Conservation (phyloP, 495 filamentous ascomycete genomes). For the Cairneyella variabilis region DNA sequence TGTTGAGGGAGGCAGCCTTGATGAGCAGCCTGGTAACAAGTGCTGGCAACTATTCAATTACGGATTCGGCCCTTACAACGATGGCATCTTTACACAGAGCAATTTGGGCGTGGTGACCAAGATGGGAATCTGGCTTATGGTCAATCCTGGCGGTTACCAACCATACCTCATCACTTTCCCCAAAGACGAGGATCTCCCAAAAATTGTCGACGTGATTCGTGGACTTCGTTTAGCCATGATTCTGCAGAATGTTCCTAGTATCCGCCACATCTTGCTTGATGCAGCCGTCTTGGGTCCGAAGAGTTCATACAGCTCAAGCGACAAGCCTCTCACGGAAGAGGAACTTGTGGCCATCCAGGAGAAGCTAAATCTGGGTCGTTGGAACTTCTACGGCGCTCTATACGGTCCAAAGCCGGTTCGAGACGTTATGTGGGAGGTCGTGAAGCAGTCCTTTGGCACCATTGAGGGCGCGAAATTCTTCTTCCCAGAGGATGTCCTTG, state of each 20-base stretch:
- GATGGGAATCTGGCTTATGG: constrained; percentile 55
- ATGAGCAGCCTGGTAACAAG: constrained; percentile 30
- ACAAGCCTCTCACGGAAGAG: constrained; percentile 35
- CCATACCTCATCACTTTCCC: constrained; percentile 50
- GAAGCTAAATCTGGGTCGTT: constrained; percentile 38
- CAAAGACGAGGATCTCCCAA: constrained; percentile 45
- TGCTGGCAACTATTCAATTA: constrained; percentile 51
- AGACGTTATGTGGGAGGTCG: constrained; percentile 36
- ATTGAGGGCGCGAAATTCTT: constrained; percentile 43
- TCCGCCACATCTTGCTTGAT: constrained; percentile 44
- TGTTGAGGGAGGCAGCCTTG: constrained; percentile 6
- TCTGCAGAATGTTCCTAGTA: constrained; percentile 45
- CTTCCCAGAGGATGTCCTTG: constrained; percentile 35
- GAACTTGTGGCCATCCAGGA: constrained; percentile 31
- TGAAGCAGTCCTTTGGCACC: constrained; percentile 41
- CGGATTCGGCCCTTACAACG: constrained; percentile 51
- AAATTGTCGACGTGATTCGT: constrained; percentile 46
- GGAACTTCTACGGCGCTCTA: constrained; percentile 53
- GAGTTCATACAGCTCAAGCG: constrained; percentile 27
- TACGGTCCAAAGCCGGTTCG: constrained; percentile 46
- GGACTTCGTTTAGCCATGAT: constrained; percentile 34
- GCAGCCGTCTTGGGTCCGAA: constrained; percentile 38
- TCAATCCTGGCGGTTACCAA: constrained; percentile 45
- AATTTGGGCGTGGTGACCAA: constrained; percentile 57
- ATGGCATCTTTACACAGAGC: constrained; percentile 56